Evolutionary conservation across 129 eudicot species (phyloP), one percentile per base, ranked within the genome.

Genomic region (Tagetes patula): DNA sequence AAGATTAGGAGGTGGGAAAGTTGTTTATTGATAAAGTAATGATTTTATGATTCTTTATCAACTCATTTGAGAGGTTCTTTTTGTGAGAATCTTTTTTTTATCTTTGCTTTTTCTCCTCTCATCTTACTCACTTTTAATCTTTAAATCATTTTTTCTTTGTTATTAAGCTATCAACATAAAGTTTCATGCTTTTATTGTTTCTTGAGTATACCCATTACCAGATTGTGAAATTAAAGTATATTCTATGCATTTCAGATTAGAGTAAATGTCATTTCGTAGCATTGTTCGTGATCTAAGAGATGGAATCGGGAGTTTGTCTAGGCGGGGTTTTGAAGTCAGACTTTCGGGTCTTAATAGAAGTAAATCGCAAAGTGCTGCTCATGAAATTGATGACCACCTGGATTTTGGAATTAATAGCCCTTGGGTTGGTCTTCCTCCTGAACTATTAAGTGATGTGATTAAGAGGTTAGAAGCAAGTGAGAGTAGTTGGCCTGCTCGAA

Each of bases 341-440:
- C 48, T 73, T 48, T 47, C 70, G 11, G 37, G 70, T 47, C 79
- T 88, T 56, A 63, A 67, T 33, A 77, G 83, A 71, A 86, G 96
- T 38, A 92, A 89, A 69, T 92, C 98, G 58, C 92, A 79, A 37
- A 88, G 89, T 5, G 83, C 84, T 5, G 95, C 86, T 34, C 86
- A 87, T 50, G 96, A 85, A 76, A 65, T 85, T 61, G 90, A 87
- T 49, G 87, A 30, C 27, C 61, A 89, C 62, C 87, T 73, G 30
- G 68, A 45, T 10, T 69, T 87, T 0, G 81, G 82, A 11, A 92
- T 81, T 79, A 83, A 60, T 76, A 88, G 96, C 73, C 84, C 79
- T 77, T 92, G 98, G 98, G 95, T 87, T 63, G 77, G 79, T 77
- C 90, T 92, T 36, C 98, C 98, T 12, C 92, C 91, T 14, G 98